A percentile compares a stretch with the other conserved stretches of the same genome.
phyloP scores from a whole-genome alignment of 2,329 filamentous ascomycete species.

The Diaporthe ilicicola region DNA sequence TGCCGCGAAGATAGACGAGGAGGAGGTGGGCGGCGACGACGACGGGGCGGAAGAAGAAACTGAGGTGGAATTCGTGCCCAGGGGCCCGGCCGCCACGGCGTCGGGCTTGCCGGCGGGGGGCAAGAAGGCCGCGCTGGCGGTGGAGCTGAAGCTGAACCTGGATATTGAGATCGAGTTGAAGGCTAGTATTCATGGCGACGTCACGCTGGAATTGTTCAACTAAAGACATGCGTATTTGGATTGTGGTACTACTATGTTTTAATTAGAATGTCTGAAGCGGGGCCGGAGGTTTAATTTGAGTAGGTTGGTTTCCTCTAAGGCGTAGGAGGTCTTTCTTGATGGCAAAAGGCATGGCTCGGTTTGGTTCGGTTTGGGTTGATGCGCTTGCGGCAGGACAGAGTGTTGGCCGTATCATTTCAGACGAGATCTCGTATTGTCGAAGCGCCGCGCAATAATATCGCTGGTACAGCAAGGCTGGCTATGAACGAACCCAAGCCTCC shows the following conservation, averaged over 20 bases:
- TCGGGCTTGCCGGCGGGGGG: slow-evolving; percentile 24
- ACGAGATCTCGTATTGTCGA: background rate
- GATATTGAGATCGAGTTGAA: slow-evolving; percentile 75
- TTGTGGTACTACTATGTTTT: background rate
- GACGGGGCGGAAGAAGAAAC: background rate
- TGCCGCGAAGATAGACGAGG: slow-evolving; percentile 9
- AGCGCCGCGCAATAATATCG: background rate
- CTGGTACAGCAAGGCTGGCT: background rate
- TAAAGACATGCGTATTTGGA: background rate
- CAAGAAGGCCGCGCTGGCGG: slow-evolving; percentile 32
- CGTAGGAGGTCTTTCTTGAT: background rate
- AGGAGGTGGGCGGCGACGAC: background rate
- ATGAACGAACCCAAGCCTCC: background rate
- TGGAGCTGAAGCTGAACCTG: slow-evolving; percentile 68
- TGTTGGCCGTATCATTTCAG: background rate
- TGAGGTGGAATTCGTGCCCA: slow-evolving; percentile 8
- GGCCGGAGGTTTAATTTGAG: slow-evolving; percentile 37
- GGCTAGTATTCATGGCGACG: slow-evolving; percentile 72
- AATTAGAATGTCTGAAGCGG: slow-evolving; percentile 39
- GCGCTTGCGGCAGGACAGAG: background rate
- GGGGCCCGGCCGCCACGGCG: background rate
- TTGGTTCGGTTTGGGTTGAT: background rate
- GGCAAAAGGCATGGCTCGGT: background rate
- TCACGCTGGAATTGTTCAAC: slow-evolving; percentile 63
- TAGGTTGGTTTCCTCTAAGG: background rate